These are phyloP conservation scores for Ceratonia siliqua DNA, from an alignment of 306 rosid species.

Conservation along the genomic window DNA sequence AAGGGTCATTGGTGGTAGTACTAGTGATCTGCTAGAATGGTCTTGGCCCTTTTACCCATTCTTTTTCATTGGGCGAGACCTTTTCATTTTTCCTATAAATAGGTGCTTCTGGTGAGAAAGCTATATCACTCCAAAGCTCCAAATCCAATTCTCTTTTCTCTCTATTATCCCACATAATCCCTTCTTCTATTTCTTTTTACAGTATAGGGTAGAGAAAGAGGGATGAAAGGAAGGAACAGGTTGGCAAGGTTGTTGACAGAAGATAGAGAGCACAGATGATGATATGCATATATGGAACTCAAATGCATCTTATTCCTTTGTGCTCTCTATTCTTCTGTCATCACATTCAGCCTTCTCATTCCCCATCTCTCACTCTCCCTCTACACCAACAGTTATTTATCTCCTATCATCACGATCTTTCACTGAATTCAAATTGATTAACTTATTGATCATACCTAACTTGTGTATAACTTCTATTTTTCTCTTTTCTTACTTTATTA, in stretches of 20 bases:
- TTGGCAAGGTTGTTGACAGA: conserved; percentile 84
- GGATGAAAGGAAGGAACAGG: conserved; percentile 17
- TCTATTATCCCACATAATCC: conserved; percentile 1
- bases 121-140: conserved; percentile 30
- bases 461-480: background rate
- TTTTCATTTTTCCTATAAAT: conserved; percentile 54
- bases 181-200: conserved; percentile 8
- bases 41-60: conserved; percentile 37
- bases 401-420: background rate
- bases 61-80: background rate
- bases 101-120: conserved; percentile 38
- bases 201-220: background rate
- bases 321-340: conserved; percentile 65
- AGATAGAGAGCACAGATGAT: conserved; percentile 99
- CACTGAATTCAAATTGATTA: background rate
- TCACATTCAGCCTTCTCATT: conserved; percentile 30
- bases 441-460: background rate
- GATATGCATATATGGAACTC: conserved; percentile 34
- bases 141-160: background rate
- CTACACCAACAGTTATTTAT: background rate
- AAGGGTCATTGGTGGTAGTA: conserved; percentile 31
- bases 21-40: conserved; percentile 31
- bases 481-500: background rate
- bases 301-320: conserved; percentile 49
- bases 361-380: conserved; percentile 2